A percentile compares a stretch with the other conserved stretches of the same genome.
These are phyloP conservation scores for Auricularia sp. DNA, from an alignment of 768 basidiomycete species.

Conservation along the genomic window DNA sequence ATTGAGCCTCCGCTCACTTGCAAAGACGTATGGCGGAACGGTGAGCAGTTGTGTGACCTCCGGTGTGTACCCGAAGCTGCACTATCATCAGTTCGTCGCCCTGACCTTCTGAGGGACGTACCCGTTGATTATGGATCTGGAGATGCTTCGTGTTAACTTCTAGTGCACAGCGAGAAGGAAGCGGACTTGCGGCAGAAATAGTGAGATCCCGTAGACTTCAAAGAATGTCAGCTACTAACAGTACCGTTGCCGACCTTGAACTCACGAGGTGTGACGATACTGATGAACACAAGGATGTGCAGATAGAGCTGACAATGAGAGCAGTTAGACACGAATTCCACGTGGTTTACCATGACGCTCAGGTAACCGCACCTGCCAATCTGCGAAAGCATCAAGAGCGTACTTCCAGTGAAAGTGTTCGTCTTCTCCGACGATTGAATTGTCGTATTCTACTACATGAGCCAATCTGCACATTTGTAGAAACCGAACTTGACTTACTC, in stretches of 20 bases:
- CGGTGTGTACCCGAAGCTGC: constrained; percentile 7
- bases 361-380: constrained; percentile 47
- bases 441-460: constrained; percentile 36
- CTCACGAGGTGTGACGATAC: constrained; percentile 50
- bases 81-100: neutral
- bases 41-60: constrained; percentile 8
- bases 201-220: constrained; percentile 57
- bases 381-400: constrained; percentile 40
- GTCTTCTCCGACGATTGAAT: constrained; percentile 49
- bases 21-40: constrained; percentile 8
- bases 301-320: constrained; percentile 31
- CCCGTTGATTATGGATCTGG: constrained; percentile 51
- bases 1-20: neutral
- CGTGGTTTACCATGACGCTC: too few species aligned
- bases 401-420: constrained; percentile 49
- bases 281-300: constrained; percentile 50
- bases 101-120: constrained; percentile 14
- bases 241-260: constrained; percentile 5
- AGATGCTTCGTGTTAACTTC: neutral
- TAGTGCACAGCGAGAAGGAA: neutral
- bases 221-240: too few species aligned
- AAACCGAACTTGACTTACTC: constrained; percentile 27
- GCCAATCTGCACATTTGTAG: too few species aligned
- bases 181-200: constrained; percentile 57
- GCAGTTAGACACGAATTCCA: too few species aligned